phyloP scores from a whole-genome alignment of 176 grass and related monocot genomes.

The Areca catechu region DNA sequence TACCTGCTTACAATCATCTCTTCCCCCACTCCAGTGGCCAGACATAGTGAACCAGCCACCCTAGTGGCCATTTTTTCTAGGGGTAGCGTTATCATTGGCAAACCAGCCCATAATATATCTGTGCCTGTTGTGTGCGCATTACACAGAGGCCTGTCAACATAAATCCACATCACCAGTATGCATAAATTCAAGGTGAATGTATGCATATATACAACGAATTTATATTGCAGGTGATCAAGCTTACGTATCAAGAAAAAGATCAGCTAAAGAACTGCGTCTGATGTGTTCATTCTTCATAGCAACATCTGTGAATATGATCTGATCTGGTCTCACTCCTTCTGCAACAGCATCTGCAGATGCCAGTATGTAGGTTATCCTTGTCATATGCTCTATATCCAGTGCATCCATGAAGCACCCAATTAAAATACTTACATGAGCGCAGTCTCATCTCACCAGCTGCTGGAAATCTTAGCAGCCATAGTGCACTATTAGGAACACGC shows the following conservation, averaged over 20 bases:
- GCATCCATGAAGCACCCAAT: no score
- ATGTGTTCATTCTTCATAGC: constrained; percentile 90
- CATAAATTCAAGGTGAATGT: no score
- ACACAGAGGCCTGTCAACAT: constrained; percentile 50
- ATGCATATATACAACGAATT: neutral
- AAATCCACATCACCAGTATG: neutral
- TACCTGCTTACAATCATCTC: constrained; percentile 79
- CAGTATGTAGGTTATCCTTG: neutral
- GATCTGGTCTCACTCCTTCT: constrained; percentile 59
- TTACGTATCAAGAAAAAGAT: constrained; percentile 90
- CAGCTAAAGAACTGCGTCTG: constrained; percentile 62
- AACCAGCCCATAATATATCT: constrained; percentile 79
- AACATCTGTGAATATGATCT: constrained; percentile 91
- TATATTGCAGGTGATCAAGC: neutral
- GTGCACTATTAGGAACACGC: constrained; percentile 56
- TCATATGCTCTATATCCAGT: constrained; percentile 4
- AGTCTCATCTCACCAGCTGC: constrained; percentile 71
- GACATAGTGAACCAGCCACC: constrained; percentile 79
- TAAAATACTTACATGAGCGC: constrained; percentile 57
- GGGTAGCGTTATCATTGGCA: constrained; percentile 80
- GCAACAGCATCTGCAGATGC: constrained; percentile 57
- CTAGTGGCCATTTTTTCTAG: constrained; percentile 93
- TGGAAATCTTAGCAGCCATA: constrained; percentile 89
- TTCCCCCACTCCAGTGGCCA: constrained; percentile 59
- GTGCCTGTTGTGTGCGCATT: constrained; percentile 91